Base-by-base conservation (phyloP, 2,329 filamentous ascomycete genomes). In the Stachybotrys chlorohalonatus region DNA sequence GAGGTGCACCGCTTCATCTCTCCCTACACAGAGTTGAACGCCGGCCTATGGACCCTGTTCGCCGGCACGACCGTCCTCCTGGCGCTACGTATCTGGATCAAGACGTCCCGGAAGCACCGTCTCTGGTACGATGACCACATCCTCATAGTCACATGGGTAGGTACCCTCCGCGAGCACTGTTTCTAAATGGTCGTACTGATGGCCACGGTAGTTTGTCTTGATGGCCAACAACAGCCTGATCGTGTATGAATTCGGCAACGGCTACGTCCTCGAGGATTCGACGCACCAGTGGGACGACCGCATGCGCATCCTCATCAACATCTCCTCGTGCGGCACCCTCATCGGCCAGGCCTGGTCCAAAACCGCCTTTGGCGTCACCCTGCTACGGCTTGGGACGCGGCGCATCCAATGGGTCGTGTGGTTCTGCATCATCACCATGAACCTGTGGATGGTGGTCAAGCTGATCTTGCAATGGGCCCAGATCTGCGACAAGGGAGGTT, bases 301-400 rank as follows among this genome's bases (percentile, higher is more conserved):
- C 53, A 79, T 79, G 76, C 75, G 77, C 60, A 78, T 79, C 49
- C 58, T 80, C 54, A 78, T 80, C 68, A 76, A 74, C 57, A 63
- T 68, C 11, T 69, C 68, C 3, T 70, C 69, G 1, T 71, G 68
- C 58, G 67, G 68, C 39, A 71, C 68, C 11, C 54, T 71, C 30
- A 64, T 72, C 52, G 68, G 66, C 0, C 70, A 72, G 57, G 64
- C 70, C 6, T 63, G 58, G 58, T 68, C 67, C 50, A 72, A 72
- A 58, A 68, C 68, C n/a, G 70, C 70, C 1, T 72, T 72, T 31
- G 70, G 60, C 1, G 66, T 70, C 15, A 72, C 70, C 4, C 53
- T 72, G 6, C 59, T 74, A 15, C 62, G 71, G 7, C 70, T 80
- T 62, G 75, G 74, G 42, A 75, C 74, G 53, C 66, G 61, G 11